Evolutionary conservation across 2,329 filamentous ascomycete genomes (phyloP).

Genomic region (Trichophyton schoenleinii): DNA sequence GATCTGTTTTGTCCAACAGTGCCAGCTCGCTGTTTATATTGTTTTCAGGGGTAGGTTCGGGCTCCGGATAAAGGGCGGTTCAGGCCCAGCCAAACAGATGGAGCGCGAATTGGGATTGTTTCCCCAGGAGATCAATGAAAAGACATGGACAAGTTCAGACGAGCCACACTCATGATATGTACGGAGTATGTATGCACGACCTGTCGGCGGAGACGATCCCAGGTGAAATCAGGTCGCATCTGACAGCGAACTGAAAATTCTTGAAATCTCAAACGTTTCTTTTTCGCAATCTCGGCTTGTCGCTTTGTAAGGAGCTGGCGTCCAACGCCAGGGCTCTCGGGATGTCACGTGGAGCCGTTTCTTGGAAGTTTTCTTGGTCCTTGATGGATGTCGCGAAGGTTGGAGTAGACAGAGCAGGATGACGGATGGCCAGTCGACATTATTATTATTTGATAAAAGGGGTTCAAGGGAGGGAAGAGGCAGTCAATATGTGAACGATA

Average conservation of each 20-base stretch:
- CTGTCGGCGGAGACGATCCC: background rate
- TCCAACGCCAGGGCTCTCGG: background rate
- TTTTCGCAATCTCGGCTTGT: background rate
- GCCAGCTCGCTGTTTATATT: background rate
- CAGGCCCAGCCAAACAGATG: background rate
- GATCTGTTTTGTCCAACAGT: background rate
- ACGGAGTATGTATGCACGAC: background rate
- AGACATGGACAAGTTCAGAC: background rate
- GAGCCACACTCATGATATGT: background rate
- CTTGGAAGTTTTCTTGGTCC: no score
- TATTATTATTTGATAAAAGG: no score
- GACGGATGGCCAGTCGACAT: no score
- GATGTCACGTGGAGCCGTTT: background rate
- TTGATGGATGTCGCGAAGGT: no score
- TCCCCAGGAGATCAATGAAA: background rate
- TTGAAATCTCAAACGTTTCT: background rate
- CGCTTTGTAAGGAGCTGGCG: background rate
- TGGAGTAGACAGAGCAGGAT: no score
- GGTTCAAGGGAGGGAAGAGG: no score
- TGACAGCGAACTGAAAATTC: background rate
- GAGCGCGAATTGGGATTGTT: background rate
- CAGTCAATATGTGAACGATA: no score
- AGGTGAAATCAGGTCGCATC: background rate
- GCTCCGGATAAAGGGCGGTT: background rate
- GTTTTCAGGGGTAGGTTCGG: background rate